These are phyloP conservation scores for Phyllosticta citribraziliensis DNA, from an alignment of 2,329 filamentous ascomycete genomes.

Conservation along the genomic window DNA sequence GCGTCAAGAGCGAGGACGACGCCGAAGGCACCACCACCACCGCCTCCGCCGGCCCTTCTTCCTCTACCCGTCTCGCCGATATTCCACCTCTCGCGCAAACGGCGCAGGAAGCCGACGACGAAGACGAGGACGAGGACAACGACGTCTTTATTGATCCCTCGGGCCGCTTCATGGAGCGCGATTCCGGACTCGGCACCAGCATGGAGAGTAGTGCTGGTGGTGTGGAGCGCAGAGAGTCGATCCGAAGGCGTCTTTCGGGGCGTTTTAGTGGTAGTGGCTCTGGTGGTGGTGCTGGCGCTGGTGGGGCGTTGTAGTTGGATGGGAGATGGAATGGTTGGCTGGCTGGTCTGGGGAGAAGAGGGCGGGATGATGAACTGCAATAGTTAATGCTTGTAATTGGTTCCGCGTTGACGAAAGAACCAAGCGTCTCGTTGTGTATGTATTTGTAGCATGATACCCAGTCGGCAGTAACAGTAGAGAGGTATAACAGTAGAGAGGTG, in stretches of 20 bases:
- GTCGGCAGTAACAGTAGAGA: too few species aligned
- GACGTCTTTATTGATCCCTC: slow-evolving; percentile 33
- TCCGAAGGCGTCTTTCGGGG: slow-evolving; percentile 14
- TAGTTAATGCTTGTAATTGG: too few species aligned
- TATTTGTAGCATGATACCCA: too few species aligned
- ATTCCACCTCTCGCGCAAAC: neutral
- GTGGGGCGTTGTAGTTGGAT: too few species aligned
- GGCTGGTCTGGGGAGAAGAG: too few species aligned
- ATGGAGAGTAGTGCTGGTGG: slow-evolving; percentile 30
- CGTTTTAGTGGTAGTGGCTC: neutral
- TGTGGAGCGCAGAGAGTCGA: slow-evolving; percentile 14
- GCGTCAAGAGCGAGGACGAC: slow-evolving; percentile 25
- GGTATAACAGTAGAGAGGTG: too few species aligned
- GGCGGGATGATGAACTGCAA: too few species aligned
- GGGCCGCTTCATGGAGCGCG: slow-evolving; percentile 16
- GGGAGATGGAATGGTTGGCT: too few species aligned
- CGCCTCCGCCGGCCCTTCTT: neutral
- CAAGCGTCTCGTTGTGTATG: too few species aligned
- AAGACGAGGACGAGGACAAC: slow-evolving; percentile 32
- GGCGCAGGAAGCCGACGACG: slow-evolving; percentile 19
- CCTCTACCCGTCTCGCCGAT: neutral
- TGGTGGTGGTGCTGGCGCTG: too few species aligned
- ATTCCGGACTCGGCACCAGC: slow-evolving; percentile 41
- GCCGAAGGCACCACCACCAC: slow-evolving; percentile 3
- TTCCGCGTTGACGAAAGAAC: too few species aligned